These are phyloP conservation scores for Kalanchoe fedtschenkoi DNA, from an alignment of 164 flowering plant genomes.

Conservation along the genomic window DNA sequence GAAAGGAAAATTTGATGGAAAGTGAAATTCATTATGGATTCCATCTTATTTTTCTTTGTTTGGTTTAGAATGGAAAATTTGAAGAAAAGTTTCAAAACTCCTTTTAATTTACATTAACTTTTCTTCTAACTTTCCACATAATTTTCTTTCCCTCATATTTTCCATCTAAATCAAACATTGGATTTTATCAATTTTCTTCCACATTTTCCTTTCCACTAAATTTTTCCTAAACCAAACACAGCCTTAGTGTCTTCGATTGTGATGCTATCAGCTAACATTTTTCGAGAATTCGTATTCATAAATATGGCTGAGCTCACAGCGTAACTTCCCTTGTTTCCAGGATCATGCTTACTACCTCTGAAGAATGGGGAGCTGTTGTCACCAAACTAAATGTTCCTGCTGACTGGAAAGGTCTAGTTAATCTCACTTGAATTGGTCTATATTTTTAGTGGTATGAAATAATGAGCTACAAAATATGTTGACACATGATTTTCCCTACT, in stretches of 20 bases:
- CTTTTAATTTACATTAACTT: no score
- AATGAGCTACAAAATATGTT: not conserved
- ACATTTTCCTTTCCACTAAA: no score
- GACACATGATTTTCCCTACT: not conserved
- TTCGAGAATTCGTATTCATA: not conserved
- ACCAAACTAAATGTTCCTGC: slow-evolving; percentile 72
- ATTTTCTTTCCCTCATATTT: no score
- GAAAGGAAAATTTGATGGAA: no score
- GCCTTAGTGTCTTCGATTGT: not conserved
- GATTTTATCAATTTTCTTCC: no score
- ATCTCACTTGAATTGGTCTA: not conserved
- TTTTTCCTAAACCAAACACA: no score
- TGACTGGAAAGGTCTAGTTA: slow-evolving; percentile 84
- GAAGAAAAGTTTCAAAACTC: no score
- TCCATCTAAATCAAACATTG: no score
- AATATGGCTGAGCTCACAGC: not conserved
- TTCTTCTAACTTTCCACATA: no score
- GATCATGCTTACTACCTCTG: slow-evolving; percentile 66
- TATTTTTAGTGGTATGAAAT: not conserved
- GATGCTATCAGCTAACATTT: not conserved
- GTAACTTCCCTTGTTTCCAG: slow-evolving; percentile 23
- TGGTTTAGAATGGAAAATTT: no score
- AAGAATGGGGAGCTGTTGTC: slow-evolving; percentile 70
- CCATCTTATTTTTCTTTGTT: no score
- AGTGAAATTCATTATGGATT: no score